phyloP scores from a whole-genome alignment of 2,329 filamentous ascomycete species.

The Calonectria leucothoes region DNA sequence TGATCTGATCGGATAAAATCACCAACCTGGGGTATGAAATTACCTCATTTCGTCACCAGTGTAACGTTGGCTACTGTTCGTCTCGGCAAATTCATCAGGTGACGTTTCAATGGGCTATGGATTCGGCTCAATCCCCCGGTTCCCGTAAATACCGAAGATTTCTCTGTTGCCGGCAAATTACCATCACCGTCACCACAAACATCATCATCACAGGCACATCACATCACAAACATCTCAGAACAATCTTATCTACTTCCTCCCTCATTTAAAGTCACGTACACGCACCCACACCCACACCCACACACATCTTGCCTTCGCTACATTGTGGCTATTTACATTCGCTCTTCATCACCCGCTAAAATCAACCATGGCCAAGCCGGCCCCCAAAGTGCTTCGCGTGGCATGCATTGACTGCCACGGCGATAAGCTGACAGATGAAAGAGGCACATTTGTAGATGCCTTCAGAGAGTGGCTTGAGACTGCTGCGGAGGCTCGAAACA shows the following conservation, averaged over 20 bases:
- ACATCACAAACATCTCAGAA: too few species aligned
- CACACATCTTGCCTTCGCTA: too few species aligned
- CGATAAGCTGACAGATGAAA: neutral
- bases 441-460: neutral
- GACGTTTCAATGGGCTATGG: neutral
- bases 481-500: neutral
- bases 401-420: neutral
- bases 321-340: neutral
- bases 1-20: neutral
- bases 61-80: neutral
- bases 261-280: too few species aligned
- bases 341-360: neutral
- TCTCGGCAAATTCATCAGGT: neutral
- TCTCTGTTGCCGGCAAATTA: neutral
- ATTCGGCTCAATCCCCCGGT: neutral
- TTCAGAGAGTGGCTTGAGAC: neutral
- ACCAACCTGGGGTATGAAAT: neutral
- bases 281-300: too few species aligned
- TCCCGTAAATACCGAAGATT: neutral
- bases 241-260: too few species aligned
- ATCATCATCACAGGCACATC: too few species aligned
- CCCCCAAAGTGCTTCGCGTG: neutral
- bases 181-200: too few species aligned
- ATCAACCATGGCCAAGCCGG: neutral
- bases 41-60: neutral